Evolutionary conservation across 306 rosid genomes (phyloP).

Genomic region (Dalbergia oliveri): DNA sequence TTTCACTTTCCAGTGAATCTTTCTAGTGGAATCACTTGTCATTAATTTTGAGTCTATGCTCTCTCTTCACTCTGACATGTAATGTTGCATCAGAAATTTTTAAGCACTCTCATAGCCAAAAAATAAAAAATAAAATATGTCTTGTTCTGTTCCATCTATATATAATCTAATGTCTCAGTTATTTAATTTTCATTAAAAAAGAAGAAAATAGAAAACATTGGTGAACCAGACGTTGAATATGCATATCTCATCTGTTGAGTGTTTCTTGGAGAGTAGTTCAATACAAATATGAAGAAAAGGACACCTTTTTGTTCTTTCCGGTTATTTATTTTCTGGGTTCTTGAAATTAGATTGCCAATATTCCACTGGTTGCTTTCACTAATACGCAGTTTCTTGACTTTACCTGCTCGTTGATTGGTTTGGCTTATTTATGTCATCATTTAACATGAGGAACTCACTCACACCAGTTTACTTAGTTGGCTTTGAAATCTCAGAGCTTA

Average conservation of each 20-base stretch:
- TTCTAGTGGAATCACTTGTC: neutral
- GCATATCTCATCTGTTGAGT: neutral
- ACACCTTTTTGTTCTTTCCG: neutral
- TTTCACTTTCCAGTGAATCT: neutral
- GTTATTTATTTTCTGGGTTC: conserved; percentile 33
- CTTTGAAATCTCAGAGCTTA: conserved; percentile 45
- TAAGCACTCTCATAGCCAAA: too few relatives aligned
- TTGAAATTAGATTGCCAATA: neutral
- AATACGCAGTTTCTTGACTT: conserved; percentile 15
- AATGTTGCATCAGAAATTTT: neutral
- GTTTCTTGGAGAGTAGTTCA: neutral
- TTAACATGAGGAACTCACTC: neutral
- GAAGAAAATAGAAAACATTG: too few relatives aligned
- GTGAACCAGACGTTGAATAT: too few relatives aligned
- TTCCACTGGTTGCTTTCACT: neutral
- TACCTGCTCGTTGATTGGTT: neutral
- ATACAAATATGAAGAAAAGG: neutral
- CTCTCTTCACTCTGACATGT: neutral
- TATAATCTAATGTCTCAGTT: too few relatives aligned
- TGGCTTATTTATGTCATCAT: neutral
- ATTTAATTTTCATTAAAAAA: too few relatives aligned
- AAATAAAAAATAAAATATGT: too few relatives aligned
- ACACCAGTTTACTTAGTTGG: neutral
- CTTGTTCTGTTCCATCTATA: too few relatives aligned
- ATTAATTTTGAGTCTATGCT: neutral